Conservation (phyloP, 495 filamentous ascomycete genomes). For the Rhizodiscina lignyota region DNA sequence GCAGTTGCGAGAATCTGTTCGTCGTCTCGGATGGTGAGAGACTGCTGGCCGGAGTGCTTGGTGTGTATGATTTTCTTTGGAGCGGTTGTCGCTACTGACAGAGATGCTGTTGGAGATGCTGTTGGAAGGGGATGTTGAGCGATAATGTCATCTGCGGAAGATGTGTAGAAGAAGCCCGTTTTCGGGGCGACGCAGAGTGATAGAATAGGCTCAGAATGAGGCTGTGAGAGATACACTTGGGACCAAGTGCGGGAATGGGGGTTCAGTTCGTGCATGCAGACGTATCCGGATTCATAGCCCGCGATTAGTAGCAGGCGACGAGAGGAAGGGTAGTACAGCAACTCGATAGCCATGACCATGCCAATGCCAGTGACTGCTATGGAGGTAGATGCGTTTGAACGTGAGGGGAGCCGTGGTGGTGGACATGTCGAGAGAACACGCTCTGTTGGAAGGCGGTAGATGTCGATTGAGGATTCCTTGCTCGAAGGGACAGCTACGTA, state of each 20-base stretch:
- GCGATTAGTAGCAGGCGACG: constrained; percentile 36
- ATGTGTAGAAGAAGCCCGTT: constrained; percentile 54
- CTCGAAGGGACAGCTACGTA: background rate
- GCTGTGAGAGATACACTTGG: constrained; percentile 43
- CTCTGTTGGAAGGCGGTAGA: too few species aligned
- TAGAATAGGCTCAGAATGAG: constrained; percentile 73
- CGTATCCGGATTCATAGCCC: constrained; percentile 81
- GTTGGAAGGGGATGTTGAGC: constrained; percentile 34
- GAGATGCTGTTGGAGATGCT: constrained; percentile 24
- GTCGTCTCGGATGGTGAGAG: constrained; percentile 59
- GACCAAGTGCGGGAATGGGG: constrained; percentile 34
- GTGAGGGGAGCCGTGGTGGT: too few species aligned
- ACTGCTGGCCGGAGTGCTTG: constrained; percentile 81
- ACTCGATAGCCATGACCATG: constrained; percentile 80
- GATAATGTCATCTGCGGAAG: constrained; percentile 59
- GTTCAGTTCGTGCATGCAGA: constrained; percentile 33
- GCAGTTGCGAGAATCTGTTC: constrained; percentile 76
- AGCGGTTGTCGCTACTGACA: constrained; percentile 6
- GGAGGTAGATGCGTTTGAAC: too few species aligned
- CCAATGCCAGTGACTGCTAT: too few species aligned
- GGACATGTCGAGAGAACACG: too few species aligned
- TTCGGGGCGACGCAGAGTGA: constrained; percentile 50
- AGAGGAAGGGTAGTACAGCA: constrained; percentile 31
- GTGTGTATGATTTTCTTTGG: constrained; percentile 52
- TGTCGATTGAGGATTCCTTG: too few species aligned